Evolutionary conservation across 495 filamentous ascomycete genomes (phyloP).

Genomic region (Podospora sp.): DNA sequence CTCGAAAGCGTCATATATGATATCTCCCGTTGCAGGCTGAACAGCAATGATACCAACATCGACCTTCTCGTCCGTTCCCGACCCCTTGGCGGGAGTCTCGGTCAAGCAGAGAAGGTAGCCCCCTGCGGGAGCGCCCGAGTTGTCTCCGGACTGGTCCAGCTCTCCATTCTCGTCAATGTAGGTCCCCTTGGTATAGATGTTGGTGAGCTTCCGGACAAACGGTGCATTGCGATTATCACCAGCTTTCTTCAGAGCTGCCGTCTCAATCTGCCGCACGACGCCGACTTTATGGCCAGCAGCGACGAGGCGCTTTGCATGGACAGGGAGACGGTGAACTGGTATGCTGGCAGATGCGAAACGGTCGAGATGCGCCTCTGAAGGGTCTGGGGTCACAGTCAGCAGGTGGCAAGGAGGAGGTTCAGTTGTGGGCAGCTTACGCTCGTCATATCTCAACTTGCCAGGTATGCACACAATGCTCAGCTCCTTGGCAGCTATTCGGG

Average conservation of each 20-base stretch:
- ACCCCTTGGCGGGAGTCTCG: slow-evolving; percentile 81
- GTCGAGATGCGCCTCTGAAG: slow-evolving; percentile 89
- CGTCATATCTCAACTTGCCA: slow-evolving; percentile 91
- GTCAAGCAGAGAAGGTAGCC: slow-evolving; percentile 94
- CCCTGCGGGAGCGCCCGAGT: slow-evolving; percentile 67
- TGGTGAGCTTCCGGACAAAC: slow-evolving; percentile 90
- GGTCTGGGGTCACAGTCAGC: slow-evolving; percentile 49
- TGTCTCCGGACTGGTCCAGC: slow-evolving; percentile 57
- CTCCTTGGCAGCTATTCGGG: slow-evolving; percentile 84
- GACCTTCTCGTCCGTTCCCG: slow-evolving; percentile 89
- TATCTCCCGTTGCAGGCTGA: slow-evolving; percentile 92
- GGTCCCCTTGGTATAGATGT: slow-evolving; percentile 97
- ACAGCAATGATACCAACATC: slow-evolving; percentile 92
- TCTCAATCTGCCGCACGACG: slow-evolving; percentile 94
- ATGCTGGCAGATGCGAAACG: slow-evolving; percentile 96
- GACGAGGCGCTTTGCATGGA: slow-evolving; percentile 93
- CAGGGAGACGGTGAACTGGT: slow-evolving; percentile 86
- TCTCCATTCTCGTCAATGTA: slow-evolving; percentile 96
- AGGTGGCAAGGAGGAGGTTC: background rate
- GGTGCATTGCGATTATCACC: slow-evolving; percentile 94
- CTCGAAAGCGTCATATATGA: slow-evolving; percentile 95
- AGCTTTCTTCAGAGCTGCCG: slow-evolving; percentile 93
- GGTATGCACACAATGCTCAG: slow-evolving; percentile 96
- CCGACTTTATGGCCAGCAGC: slow-evolving; percentile 94
- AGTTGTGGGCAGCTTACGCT: slow-evolving; percentile 57